These are phyloP conservation scores for Euptelea pleiosperma DNA, from an alignment of 164 flowering plant genomes.

Conservation along the genomic window DNA sequence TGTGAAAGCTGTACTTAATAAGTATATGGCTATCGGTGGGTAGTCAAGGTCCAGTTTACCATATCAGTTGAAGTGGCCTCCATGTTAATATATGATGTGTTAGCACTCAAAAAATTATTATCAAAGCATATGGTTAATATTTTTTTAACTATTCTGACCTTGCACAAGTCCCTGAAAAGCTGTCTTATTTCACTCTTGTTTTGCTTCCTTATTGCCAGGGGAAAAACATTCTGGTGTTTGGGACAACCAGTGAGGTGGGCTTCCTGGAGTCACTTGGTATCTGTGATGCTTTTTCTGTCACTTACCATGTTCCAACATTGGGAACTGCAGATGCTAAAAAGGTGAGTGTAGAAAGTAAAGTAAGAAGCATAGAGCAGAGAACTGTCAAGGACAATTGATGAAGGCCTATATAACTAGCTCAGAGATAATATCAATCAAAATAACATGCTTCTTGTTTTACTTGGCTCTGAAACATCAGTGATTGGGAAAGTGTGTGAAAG, in stretches of 20 bases:
- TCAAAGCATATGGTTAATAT: background rate
- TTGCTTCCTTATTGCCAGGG: conserved; percentile 47
- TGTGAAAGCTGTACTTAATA: no score
- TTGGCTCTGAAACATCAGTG: no score
- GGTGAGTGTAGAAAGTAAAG: conserved; percentile 38
- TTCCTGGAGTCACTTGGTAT: conserved; percentile 81
- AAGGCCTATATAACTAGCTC: no score
- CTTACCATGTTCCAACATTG: conserved; percentile 74
- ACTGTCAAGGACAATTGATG: no score
- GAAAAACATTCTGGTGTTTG: conserved; percentile 80
- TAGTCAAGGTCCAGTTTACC: no score
- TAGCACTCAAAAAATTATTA: background rate
- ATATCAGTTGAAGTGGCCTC: no score
- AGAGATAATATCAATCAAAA: no score
- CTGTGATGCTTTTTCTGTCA: conserved; percentile 74
- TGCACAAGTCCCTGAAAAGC: background rate
- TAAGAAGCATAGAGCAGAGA: no score
- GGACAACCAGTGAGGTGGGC: conserved; percentile 80
- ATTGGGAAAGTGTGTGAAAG: no score
- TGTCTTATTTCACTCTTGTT: conserved; percentile 1
- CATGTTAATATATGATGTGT: no score
- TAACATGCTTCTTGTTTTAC: no score
- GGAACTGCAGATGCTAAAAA: conserved; percentile 70
- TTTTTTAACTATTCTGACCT: background rate
- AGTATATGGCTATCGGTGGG: no score